phyloP scores from a whole-genome alignment of 2,329 filamentous ascomycete species.

The Hortaea werneckii region DNA sequence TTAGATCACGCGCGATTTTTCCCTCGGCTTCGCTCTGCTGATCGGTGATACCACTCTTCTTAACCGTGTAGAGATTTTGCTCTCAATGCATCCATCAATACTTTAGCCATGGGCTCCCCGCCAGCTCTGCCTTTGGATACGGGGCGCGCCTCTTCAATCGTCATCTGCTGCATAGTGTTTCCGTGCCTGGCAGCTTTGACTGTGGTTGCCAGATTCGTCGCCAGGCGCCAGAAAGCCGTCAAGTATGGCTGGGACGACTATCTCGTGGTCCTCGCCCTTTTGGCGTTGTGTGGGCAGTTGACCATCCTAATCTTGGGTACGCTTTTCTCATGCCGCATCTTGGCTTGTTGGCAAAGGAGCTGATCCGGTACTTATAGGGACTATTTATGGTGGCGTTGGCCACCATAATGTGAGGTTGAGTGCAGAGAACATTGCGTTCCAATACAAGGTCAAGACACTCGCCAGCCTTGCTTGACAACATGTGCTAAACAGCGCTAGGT shows the following conservation, averaged over 20 bases:
- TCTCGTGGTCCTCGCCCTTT: not conserved
- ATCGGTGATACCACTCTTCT: no score
- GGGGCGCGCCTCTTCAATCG: not conserved
- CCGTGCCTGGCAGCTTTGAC: not conserved
- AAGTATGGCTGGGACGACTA: not conserved
- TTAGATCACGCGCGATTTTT: no score
- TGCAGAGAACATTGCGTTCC: not conserved
- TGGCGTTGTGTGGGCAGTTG: not conserved
- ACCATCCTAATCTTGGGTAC: not conserved
- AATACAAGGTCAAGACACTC: not conserved
- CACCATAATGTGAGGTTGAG: not conserved
- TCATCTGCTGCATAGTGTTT: not conserved
- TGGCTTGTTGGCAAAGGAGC: not conserved
- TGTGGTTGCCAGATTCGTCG: not conserved
- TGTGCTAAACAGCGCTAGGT: not conserved
- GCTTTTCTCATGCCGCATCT: not conserved
- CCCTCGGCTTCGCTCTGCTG: no score
- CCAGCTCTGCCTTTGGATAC: not conserved
- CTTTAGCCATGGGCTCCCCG: not conserved
- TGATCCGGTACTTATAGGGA: not conserved
- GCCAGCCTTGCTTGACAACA: no score
- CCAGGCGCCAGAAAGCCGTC: not conserved
- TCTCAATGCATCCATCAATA: no score
- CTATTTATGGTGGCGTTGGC: not conserved
- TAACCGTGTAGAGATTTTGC: no score